phyloP scores from a whole-genome alignment of 441 rosid genomes.

The Populus hybrid region DNA sequence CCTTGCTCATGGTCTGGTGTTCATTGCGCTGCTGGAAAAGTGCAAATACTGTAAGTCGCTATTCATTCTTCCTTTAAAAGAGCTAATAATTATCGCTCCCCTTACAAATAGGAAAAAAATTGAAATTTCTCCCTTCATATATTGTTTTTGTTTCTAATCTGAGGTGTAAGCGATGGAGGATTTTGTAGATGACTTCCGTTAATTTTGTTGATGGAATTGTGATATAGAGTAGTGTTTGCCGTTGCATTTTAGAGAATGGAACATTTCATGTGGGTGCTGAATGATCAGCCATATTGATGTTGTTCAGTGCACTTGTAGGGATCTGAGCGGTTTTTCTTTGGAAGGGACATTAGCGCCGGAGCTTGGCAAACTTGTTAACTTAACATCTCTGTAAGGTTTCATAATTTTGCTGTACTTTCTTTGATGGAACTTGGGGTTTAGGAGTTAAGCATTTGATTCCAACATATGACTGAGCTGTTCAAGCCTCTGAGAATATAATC shows the following conservation, averaged over 20 bases:
- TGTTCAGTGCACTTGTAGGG: conserved; percentile 41
- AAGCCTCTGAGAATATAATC: not conserved
- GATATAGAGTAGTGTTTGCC: not conserved
- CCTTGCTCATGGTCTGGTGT: conserved; percentile 82
- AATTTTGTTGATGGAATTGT: not conserved
- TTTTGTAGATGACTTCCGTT: not conserved
- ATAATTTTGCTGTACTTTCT: not conserved
- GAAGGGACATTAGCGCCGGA: conserved; percentile 68
- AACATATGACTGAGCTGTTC: not conserved
- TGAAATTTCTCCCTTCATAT: not conserved
- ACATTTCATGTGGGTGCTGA: not conserved
- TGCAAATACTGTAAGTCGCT: conserved; percentile 70
- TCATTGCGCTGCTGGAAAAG: conserved; percentile 58
- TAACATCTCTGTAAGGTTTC: conserved; percentile 73
- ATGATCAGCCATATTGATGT: conserved; percentile 9
- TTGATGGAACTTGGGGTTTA: not conserved
- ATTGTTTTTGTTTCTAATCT: not conserved
- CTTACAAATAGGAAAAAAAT: not conserved
- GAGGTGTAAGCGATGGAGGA: not conserved
- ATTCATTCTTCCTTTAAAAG: conserved; percentile 7
- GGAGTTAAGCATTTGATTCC: not conserved
- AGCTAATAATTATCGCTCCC: not conserved
- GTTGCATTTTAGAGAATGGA: not conserved
- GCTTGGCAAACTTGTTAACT: conserved; percentile 56
- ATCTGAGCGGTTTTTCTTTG: conserved; percentile 57